These are phyloP conservation scores for Trichophyton benhamiae DNA, from an alignment of 2,329 filamentous ascomycete genomes.

Conservation along the genomic window DNA sequence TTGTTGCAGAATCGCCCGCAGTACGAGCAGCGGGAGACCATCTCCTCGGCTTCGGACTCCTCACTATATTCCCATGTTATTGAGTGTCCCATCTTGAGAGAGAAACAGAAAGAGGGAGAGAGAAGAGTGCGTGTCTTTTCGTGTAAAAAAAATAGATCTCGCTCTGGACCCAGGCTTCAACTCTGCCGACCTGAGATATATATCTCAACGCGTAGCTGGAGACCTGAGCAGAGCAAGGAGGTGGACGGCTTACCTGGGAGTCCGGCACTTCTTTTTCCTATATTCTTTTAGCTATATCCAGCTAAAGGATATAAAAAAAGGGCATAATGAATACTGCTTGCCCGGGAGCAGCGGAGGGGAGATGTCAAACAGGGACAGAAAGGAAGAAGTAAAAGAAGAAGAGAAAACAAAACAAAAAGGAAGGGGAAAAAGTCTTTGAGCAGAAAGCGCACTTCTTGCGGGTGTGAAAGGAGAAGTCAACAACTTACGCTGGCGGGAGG, in stretches of 20 bases:
- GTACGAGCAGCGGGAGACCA: constrained; percentile 14
- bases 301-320: neutral
- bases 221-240: neutral
- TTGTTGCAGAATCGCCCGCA: constrained; percentile 13
- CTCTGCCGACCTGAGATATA: neutral
- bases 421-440: neutral
- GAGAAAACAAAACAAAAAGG: neutral
- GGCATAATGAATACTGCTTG: neutral
- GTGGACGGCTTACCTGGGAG: neutral
- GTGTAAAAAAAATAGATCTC: neutral
- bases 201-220: neutral
- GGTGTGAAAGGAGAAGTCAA: neutral
- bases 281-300: neutral
- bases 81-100: constrained; percentile 9
- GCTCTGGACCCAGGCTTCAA: neutral
- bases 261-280: neutral
- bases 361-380: neutral
- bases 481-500: neutral
- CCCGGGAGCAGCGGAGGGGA: neutral
- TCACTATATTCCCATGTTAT: constrained; percentile 13
- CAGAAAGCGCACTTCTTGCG: neutral
- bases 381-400: neutral
- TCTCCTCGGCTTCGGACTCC: constrained; percentile 11
- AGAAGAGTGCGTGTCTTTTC: neutral
- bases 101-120: no score